Conservation (phyloP, 2,329 filamentous ascomycete species). For the Acrodontium crateriforme region DNA sequence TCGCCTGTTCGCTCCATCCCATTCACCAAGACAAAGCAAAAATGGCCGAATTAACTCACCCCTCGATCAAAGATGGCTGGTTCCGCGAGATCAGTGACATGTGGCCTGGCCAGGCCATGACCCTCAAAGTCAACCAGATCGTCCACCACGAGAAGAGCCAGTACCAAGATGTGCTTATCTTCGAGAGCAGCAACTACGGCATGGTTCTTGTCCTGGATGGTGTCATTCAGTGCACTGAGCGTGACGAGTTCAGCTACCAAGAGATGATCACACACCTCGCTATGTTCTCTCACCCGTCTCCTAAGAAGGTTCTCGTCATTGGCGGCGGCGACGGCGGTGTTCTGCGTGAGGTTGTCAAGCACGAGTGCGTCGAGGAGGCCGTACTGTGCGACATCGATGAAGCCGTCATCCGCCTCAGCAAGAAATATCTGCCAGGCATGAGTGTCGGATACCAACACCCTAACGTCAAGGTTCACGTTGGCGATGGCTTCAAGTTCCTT, state of each 20-base stretch:
- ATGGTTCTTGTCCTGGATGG: conserved; percentile 96
- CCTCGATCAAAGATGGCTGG: conserved; percentile 93
- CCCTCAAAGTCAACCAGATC: conserved; percentile 91
- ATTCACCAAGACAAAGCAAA: too few species aligned
- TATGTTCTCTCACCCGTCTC: conserved; percentile 96
- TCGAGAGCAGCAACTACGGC: conserved; percentile 94
- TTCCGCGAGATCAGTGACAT: conserved; percentile 98
- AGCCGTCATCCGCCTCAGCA: conserved; percentile 95
- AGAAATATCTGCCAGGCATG: conserved; percentile 95
- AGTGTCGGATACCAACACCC: conserved; percentile 79
- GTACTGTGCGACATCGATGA: conserved; percentile 98
- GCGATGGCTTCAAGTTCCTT: conserved; percentile 98
- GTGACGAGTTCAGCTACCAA: conserved; percentile 93
- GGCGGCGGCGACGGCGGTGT: conserved; percentile 96
- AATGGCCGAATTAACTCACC: conserved; percentile 60
- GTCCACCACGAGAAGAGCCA: conserved; percentile 98
- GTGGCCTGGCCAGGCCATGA: conserved; percentile 99
- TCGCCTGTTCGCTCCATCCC: too few species aligned
- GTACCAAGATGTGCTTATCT: conserved; percentile 98
- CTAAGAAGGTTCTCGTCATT: conserved; percentile 96
- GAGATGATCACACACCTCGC: conserved; percentile 99
- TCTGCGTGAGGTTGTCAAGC: conserved; percentile 97
- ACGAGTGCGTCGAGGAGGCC: conserved; percentile 91
- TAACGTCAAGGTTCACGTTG: conserved; percentile 82
- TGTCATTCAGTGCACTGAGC: conserved; percentile 96